Percentiles rank a stretch among this genome's conserved stretches.
Conservation (phyloP, 495 filamentous ascomycete genomes). For the Tuber borchii region DNA sequence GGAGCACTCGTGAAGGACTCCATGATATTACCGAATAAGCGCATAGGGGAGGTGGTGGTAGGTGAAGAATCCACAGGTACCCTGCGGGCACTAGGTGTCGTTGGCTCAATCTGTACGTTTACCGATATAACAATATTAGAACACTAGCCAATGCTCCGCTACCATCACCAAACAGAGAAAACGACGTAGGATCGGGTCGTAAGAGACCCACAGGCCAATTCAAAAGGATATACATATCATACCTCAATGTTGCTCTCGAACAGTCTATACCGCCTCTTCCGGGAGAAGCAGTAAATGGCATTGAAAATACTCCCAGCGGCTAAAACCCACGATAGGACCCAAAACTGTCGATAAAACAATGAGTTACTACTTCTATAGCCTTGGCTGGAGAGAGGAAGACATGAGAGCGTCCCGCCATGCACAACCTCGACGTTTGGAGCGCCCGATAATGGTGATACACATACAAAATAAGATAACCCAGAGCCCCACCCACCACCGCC, state of each 20-base stretch:
- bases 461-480: slow-evolving; percentile 71
- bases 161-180: not conserved
- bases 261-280: slow-evolving; percentile 78
- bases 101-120: slow-evolving; percentile 47
- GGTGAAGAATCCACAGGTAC: slow-evolving; percentile 88
- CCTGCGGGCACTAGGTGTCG: slow-evolving; percentile 79
- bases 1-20: slow-evolving; percentile 50
- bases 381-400: slow-evolving; percentile 13
- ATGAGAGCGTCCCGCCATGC: slow-evolving; percentile 17
- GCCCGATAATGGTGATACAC: slow-evolving; percentile 43
- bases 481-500: slow-evolving; percentile 46
- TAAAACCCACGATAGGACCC: slow-evolving; percentile 30
- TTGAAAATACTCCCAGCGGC: slow-evolving; percentile 59
- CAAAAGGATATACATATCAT: not conserved
- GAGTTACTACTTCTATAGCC: slow-evolving; percentile 8
- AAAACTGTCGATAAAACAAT: slow-evolving; percentile 27
- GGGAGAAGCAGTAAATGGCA: slow-evolving; percentile 72
- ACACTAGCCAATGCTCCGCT: not conserved
- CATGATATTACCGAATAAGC: slow-evolving; percentile 64
- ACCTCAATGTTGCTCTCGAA: slow-evolving; percentile 58
- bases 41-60: slow-evolving; percentile 66
- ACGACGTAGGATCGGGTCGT: not conserved
- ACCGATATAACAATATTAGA: not conserved
- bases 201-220: not conserved
- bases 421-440: not conserved